A percentile compares a stretch with the other conserved stretches of the same genome.
Evolutionary conservation across 2,329 filamentous ascomycete species (phyloP).

Genomic region (Domatiomyces globalis): DNA sequence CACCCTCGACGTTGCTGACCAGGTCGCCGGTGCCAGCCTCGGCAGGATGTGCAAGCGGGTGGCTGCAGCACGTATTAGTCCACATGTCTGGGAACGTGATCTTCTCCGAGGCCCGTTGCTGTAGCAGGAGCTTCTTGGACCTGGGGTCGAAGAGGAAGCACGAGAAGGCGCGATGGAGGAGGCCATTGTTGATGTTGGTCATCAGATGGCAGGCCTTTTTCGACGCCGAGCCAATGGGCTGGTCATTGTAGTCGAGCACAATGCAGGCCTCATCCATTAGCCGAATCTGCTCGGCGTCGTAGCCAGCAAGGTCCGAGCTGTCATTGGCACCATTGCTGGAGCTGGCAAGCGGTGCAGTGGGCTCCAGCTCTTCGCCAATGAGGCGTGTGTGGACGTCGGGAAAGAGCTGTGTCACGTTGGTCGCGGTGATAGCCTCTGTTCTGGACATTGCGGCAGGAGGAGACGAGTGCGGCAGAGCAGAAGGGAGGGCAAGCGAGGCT

Average conservation of each 20-base stretch:
- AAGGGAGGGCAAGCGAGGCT: too few relatives aligned
- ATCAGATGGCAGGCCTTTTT: slow-evolving; percentile 98
- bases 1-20: slow-evolving; percentile 65
- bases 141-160: slow-evolving; percentile 87
- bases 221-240: slow-evolving; percentile 87
- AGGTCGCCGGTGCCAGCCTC: slow-evolving; percentile 71
- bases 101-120: slow-evolving; percentile 91
- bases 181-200: slow-evolving; percentile 93
- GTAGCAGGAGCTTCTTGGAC: slow-evolving; percentile 79
- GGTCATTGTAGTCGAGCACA: slow-evolving; percentile 80
- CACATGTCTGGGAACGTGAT: slow-evolving; percentile 99
- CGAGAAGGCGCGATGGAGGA: slow-evolving; percentile 93
- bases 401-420: slow-evolving; percentile 76
- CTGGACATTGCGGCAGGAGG: slow-evolving; percentile 16
- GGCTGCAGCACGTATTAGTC: slow-evolving; percentile 99
- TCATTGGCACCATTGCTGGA: slow-evolving; percentile 25
- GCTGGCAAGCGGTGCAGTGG: slow-evolving; percentile 42
- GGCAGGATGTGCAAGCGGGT: slow-evolving; percentile 78
- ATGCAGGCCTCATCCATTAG: slow-evolving; percentile 99
- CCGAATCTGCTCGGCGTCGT: slow-evolving; percentile 94
- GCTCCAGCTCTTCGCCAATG: slow-evolving; percentile 38
- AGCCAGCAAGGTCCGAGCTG: slow-evolving; percentile 58
- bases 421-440: slow-evolving; percentile 53
- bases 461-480: too few relatives aligned
- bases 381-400: slow-evolving; percentile 54